phyloP scores from a whole-genome alignment of 176 grass and related monocot species.

The bread wheat (Triticum aestivum) region DNA sequence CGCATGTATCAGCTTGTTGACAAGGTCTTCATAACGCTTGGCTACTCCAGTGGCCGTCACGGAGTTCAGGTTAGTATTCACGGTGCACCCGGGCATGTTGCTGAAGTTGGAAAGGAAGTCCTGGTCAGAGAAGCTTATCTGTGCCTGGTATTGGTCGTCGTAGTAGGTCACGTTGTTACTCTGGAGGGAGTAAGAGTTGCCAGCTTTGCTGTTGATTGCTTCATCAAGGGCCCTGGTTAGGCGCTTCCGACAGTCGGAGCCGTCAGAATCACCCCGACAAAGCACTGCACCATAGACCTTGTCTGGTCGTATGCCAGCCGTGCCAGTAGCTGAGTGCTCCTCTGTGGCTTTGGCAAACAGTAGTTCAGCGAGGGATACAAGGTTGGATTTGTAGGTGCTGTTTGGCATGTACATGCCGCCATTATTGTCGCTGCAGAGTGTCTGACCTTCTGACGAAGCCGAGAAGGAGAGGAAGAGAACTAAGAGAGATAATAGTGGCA shows the following conservation, averaged over 20 bases:
- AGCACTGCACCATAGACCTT: conserved; percentile 34
- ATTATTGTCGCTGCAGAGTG: conserved; percentile 18
- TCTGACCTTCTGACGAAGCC: not conserved
- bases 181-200: not conserved
- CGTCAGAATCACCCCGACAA: conserved; percentile 36
- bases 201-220: conserved; percentile 7
- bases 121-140: conserved; percentile 39
- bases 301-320: conserved; percentile 1
- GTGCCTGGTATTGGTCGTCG: conserved; percentile 30
- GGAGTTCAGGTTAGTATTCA: conserved; percentile 8
- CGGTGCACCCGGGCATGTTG: not conserved
- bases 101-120: conserved; percentile 36
- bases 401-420: conserved; percentile 32
- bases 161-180: conserved; percentile 29
- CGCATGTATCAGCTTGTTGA: conserved; percentile 8
- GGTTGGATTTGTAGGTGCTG: conserved; percentile 32
- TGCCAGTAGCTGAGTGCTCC: conserved; percentile 28
- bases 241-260: conserved; percentile 1
- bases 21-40: conserved; percentile 17
- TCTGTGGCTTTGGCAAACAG: not conserved
- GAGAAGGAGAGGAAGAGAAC: conserved; percentile 21
- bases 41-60: not conserved
- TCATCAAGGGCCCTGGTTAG: not conserved
- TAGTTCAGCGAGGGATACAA: conserved; percentile 10
- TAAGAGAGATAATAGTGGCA: not conserved